Conservation (phyloP, 202 grass and related monocot genomes). For the Schoenoplectus triqueter region DNA sequence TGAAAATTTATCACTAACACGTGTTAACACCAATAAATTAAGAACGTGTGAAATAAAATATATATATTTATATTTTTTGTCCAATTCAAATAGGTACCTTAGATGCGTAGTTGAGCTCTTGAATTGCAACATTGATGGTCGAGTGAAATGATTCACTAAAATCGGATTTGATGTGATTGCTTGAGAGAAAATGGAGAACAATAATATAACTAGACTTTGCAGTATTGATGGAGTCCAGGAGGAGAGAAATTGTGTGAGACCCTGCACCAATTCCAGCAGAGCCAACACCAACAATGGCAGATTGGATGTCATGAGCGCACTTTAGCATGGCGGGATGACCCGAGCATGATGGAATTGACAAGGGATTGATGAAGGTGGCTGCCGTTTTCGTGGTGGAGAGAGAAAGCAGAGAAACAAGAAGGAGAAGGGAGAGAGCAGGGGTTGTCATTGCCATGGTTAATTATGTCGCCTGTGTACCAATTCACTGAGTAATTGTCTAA, state of each 20-base stretch:
- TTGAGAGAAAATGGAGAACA: constrained; percentile 23
- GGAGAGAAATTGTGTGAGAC: neutral
- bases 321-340: neutral
- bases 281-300: neutral
- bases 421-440: neutral
- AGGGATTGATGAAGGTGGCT: constrained; percentile 21
- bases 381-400: neutral
- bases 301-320: constrained; percentile 16
- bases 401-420: constrained; percentile 1
- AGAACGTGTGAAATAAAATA: neutral
- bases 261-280: neutral
- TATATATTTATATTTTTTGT: neutral
- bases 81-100: neutral
- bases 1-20: neutral
- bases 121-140: neutral
- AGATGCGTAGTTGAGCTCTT: neutral
- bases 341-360: neutral
- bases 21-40: neutral
- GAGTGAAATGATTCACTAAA: neutral
- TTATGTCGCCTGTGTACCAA: neutral
- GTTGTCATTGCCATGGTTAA: neutral
- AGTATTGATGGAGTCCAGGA: neutral
- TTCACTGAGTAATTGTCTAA: neutral
- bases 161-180: neutral
- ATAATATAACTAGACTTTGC: constrained; percentile 9